A percentile compares a stretch with the other conserved stretches of the same genome.
Evolutionary conservation across 2,329 filamentous ascomycete genomes (phyloP).

Genomic region (Keithomyces neogunnii): DNA sequence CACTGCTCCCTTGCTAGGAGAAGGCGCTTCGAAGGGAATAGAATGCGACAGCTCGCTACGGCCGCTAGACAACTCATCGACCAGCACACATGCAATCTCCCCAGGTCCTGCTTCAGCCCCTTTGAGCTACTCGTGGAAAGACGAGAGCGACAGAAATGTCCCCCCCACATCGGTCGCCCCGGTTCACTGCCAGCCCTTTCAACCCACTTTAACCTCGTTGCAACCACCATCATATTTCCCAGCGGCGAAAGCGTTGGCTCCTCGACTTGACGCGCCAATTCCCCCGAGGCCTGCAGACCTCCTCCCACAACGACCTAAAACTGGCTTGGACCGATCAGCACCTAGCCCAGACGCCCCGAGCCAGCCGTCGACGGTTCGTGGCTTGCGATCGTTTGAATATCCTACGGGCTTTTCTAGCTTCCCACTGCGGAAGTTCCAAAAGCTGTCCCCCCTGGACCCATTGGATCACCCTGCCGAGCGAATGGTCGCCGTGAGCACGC

Average conservation of each 20-base stretch:
- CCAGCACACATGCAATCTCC: conserved; percentile 40
- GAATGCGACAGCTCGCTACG: conserved; percentile 34
- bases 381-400: conserved; percentile 12
- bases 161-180: not conserved
- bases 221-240: not conserved
- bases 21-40: conserved; percentile 36
- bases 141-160: conserved; percentile 26
- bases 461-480: conserved; percentile 20
- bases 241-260: not conserved
- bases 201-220: not conserved
- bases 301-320: conserved; percentile 25
- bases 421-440: conserved; percentile 5
- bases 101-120: conserved; percentile 61
- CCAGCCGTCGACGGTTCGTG: conserved; percentile 29
- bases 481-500: conserved; percentile 26
- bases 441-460: conserved; percentile 3
- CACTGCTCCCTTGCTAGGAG: conserved; percentile 51
- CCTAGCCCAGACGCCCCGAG: conserved; percentile 5
- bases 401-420: conserved; percentile 7
- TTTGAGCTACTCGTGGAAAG: conserved; percentile 51
- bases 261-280: conserved; percentile 11
- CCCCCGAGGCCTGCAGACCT: not conserved
- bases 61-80: conserved; percentile 44
- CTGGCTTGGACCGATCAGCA: conserved; percentile 17
- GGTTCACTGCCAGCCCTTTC: not conserved